Conservation (phyloP, 257 asterid species). For the Nicotiana sylvestris region DNA sequence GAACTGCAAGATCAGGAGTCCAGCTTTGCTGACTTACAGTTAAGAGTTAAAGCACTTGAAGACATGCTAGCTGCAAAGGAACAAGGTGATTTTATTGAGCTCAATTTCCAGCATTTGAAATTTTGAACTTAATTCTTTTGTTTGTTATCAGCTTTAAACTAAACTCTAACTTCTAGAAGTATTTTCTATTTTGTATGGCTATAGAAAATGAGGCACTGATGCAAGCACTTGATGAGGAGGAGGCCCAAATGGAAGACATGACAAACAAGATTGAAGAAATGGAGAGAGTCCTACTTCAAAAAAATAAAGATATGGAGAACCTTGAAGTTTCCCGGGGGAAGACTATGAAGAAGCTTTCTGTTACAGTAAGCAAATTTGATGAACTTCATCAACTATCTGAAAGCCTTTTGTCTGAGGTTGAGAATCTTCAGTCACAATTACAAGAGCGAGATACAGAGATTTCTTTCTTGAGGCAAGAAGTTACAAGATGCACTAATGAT, state of each 20-base stretch:
- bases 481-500: constrained; percentile 91
- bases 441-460: constrained; percentile 88
- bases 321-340: constrained; percentile 85
- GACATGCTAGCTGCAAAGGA: constrained; percentile 70
- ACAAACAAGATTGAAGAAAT: constrained; percentile 49
- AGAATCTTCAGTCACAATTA: constrained; percentile 89
- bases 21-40: constrained; percentile 41
- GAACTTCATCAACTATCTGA: constrained; percentile 84
- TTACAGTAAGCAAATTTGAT: constrained; percentile 89
- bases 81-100: constrained; percentile 54
- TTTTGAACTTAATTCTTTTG: constrained; percentile 16
- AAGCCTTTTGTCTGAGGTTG: constrained; percentile 86
- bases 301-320: constrained; percentile 70
- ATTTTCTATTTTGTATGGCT: constrained; percentile 2
- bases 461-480: constrained; percentile 97
- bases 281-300: constrained; percentile 63
- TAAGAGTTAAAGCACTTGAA: constrained; percentile 54
- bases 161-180: constrained; percentile 14
- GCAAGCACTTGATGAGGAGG: constrained; percentile 97
- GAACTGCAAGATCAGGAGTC: constrained; percentile 59
- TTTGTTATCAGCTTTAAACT: neutral
- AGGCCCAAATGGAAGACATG: constrained; percentile 81
- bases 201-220: constrained; percentile 76
- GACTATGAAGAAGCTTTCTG: constrained; percentile 86
- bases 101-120: neutral